phyloP scores from a whole-genome alignment of 495 filamentous ascomycete species.

The Letharia lupina region DNA sequence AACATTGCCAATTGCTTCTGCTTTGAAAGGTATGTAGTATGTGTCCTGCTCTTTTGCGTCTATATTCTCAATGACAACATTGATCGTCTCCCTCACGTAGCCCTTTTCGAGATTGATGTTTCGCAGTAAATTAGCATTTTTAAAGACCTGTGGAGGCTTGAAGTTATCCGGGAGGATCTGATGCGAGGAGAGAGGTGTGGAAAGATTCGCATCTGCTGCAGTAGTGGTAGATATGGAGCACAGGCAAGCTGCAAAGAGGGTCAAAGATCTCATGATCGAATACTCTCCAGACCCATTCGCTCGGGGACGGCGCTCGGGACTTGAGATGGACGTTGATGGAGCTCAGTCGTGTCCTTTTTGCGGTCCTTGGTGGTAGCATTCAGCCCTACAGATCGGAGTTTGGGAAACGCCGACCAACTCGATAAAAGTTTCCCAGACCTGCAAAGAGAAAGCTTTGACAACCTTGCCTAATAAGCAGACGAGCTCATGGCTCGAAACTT shows the following conservation, averaged over 20 bases:
- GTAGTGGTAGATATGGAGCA: conserved; percentile 22
- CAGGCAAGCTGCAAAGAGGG: conserved; percentile 26
- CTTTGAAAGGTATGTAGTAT: conserved; percentile 81
- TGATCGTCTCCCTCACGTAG: conserved; percentile 81
- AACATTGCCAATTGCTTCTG: conserved; percentile 60
- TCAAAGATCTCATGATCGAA: conserved; percentile 30
- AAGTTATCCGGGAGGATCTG: conserved; percentile 60
- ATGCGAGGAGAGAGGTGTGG: conserved; percentile 35
- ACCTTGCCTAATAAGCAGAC: neutral
- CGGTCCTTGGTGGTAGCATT: conserved; percentile 1
- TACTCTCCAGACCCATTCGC: neutral
- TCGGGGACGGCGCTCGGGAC: neutral
- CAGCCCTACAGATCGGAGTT: conserved; percentile 25
- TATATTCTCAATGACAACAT: conserved; percentile 87
- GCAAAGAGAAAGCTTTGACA: neutral
- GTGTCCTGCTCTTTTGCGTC: conserved; percentile 66
- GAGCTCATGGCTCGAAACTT: neutral
- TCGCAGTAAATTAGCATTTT: conserved; percentile 83
- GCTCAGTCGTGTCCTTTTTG: conserved; percentile 10
- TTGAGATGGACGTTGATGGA: neutral
- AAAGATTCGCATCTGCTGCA: conserved; percentile 31
- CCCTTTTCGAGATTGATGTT: conserved; percentile 87
- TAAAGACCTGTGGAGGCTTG: conserved; percentile 81
- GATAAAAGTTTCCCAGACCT: too few relatives aligned
- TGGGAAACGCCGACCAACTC: neutral